Base-by-base conservation (phyloP, 78 protist genomes). In the Chrysochromulina tobinii region DNA sequence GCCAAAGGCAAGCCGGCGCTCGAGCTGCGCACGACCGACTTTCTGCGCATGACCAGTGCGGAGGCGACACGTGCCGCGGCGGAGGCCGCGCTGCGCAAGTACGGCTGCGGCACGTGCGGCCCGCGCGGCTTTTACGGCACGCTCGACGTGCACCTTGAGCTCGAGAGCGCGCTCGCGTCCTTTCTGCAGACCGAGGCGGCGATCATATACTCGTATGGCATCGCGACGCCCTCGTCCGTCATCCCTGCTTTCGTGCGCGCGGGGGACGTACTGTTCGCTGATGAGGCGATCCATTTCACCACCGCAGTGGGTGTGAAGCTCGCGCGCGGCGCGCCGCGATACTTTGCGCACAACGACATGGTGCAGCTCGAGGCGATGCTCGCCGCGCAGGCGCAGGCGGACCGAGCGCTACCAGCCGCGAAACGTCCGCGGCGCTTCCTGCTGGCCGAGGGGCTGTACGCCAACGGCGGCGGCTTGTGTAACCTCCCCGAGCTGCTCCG, bases 81-180 rank as follows among this genome's bases (percentile, higher is more conserved):
- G 38, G 83, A 75, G 57, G 83, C 51, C 58, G 83, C 83, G 59
- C 83, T 98, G 23, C 55, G 81, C 25, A 87, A 94, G 84, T 96
- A 97, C 83, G 99, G 99, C 77, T 95, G 95, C 21, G 99, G 99
- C 27, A 88, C 98, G 3, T 99, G 99, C 90, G 99, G 99, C 14
- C 99, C 99, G 23, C 91, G 99, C 21, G 99, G 99, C 55, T 99
- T 99, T 95, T 98, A 98, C 94, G 99, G 99, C 61, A 96, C 99
- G 1, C 89, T 97, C 25, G 96, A 68, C 27, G 87, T 50, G 73
- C 99, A 98, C 87, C 73, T 96, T 2, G 90, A 95, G 6, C 94
- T 98, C 21, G 99, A 98, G 94, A 57, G 79, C 55, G 64, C 58
- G 20, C 61, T 97, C 17, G 97, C 98, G 51, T 2, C 67, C 54